These are phyloP conservation scores for Saussurea involucrata DNA, from an alignment of 129 eudicot genomes.

Conservation along the genomic window DNA sequence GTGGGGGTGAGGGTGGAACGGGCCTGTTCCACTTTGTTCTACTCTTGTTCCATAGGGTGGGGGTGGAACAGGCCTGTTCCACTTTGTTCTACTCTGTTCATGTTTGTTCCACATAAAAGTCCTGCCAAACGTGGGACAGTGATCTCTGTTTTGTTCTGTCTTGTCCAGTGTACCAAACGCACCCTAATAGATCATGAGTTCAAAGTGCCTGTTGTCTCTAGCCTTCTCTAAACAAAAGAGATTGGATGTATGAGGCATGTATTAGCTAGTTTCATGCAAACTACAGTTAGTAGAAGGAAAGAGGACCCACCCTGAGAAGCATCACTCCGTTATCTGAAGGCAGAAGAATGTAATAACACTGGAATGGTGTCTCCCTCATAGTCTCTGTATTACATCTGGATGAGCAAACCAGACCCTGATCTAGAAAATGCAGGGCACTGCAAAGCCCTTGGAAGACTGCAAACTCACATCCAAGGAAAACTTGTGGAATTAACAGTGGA, in stretches of 20 bases:
- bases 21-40: too few relatives aligned
- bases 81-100: too few relatives aligned
- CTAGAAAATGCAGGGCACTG: conserved; percentile 58
- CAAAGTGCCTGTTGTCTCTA: background rate
- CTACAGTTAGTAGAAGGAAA: conserved; percentile 11
- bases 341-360: conserved; percentile 72
- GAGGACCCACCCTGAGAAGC: conserved; percentile 73
- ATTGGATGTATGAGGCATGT: background rate
- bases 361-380: conserved; percentile 56
- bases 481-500: background rate
- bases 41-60: too few relatives aligned
- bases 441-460: conserved; percentile 83
- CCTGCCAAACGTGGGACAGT: too few relatives aligned
- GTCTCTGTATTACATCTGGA: conserved; percentile 77
- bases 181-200: background rate
- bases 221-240: background rate
- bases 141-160: too few relatives aligned
- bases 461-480: conserved; percentile 19
- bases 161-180: too few relatives aligned
- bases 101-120: too few relatives aligned
- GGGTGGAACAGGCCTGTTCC: too few relatives aligned
- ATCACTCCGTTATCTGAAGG: conserved; percentile 79
- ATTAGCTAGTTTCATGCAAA: background rate
- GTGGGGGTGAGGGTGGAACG: too few relatives aligned
- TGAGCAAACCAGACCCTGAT: conserved; percentile 86